phyloP scores from a whole-genome alignment of 2,329 filamentous ascomycete genomes.

The Talaromyces sp. region DNA sequence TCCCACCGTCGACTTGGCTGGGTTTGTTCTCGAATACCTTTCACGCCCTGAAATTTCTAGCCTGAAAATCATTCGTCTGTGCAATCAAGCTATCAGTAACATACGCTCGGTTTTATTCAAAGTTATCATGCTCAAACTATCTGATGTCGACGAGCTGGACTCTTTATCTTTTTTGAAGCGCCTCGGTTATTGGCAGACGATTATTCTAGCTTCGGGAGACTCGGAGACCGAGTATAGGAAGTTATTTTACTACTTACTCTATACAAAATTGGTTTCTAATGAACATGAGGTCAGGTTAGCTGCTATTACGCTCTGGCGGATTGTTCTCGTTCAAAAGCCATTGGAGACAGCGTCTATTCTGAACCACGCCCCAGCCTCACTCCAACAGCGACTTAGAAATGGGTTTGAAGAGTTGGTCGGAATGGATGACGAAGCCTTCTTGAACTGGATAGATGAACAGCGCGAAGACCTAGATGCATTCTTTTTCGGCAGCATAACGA shows the following conservation, averaged over 20 bases:
- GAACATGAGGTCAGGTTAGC: constrained; percentile 64
- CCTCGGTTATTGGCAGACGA: constrained; percentile 92
- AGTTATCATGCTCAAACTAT: constrained; percentile 73
- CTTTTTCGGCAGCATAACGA: constrained; percentile 77
- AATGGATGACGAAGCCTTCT: constrained; percentile 81
- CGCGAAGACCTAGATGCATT: constrained; percentile 71
- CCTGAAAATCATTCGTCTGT: constrained; percentile 85
- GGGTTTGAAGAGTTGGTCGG: constrained; percentile 82
- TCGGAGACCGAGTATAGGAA: constrained; percentile 76
- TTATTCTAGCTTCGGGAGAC: constrained; percentile 73
- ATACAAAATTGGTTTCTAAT: constrained; percentile 75
- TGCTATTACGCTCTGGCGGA: constrained; percentile 82
- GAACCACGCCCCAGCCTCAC: constrained; percentile 62
- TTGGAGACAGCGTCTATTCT: constrained; percentile 72
- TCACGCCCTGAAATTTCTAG: constrained; percentile 76
- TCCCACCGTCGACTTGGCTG: constrained; percentile 77
- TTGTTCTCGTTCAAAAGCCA: constrained; percentile 89
- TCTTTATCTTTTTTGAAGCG: constrained; percentile 72
- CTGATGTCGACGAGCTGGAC: constrained; percentile 70
- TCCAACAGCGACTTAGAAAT: constrained; percentile 65
- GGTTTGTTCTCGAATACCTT: constrained; percentile 79
- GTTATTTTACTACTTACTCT: constrained; percentile 87
- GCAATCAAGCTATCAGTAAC: constrained; percentile 71
- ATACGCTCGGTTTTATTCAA: constrained; percentile 75
- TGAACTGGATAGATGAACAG: constrained; percentile 82